Base-by-base conservation (phyloP, 1,139 yeast species). In the Entelexis sorbosivorans region DNA sequence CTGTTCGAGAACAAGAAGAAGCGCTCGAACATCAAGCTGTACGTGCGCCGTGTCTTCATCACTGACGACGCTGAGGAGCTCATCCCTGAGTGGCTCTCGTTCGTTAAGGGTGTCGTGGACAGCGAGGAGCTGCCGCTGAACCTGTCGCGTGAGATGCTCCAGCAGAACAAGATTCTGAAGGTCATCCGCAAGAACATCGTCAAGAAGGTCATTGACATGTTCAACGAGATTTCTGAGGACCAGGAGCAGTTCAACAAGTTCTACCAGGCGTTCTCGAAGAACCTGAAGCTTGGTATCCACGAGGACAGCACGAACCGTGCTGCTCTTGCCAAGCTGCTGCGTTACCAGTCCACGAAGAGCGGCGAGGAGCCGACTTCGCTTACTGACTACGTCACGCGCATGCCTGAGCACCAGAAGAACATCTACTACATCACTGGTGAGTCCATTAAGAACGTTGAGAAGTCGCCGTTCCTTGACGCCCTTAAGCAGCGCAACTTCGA, bases 351-450 rank as follows among this genome's bases (percentile, higher is more conserved):
- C 53, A 89, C 98, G 69, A 91, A 89, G 78, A 83, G 96, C 59
- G 69, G 79, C 63, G 98, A 89, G 68, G 98, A 91, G 77, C 72
- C 77, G 72, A 91, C 97, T 63, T 89, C 98, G 48, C 79, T 91
- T 69, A 74, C 93, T 64, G 99, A 91, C 76, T 91, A 91, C 76
- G 95, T 93, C 61, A 91, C 97, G 63, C 87, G 98, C 77, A 91
- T 91, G 99, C 96, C 93, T 72, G 96, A 87, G 75, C 96, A 87
- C 78, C 99, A 91, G 79, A 89, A 93, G 93, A 91, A 93, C 79
- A 87, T 91, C 68, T 91, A 91, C 82, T 91, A 79, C 82, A 91
- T 91, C 72, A 91, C 98, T 70, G 99, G 98, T 82, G 98, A 93
- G 78, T 81, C 95, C 55, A 73, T 87, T 70, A 89, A 91, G 82